Evolutionary conservation across 257 asterid species (phyloP).

Genomic region (Solanum pimpinellifolium): DNA sequence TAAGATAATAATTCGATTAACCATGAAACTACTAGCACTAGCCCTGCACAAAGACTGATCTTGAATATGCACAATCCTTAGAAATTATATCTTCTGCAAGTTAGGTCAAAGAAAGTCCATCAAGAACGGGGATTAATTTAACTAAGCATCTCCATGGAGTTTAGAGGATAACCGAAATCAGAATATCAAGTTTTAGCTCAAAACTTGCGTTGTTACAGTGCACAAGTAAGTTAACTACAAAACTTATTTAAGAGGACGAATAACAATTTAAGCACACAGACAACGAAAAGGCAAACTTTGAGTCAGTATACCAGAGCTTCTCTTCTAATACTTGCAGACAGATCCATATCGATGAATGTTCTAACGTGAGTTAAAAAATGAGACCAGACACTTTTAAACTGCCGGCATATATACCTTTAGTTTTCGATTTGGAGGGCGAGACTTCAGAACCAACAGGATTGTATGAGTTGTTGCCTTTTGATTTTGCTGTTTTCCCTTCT

Average conservation of each 20-base stretch:
- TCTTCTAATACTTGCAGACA: background rate
- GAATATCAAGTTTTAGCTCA: background rate
- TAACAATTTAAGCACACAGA: background rate
- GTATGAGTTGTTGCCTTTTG: background rate
- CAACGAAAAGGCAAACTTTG: background rate
- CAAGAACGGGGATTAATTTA: background rate
- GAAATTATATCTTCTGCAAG: background rate
- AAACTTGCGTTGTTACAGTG: background rate
- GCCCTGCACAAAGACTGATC: background rate
- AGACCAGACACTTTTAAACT: background rate
- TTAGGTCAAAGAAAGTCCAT: background rate
- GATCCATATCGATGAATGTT: background rate
- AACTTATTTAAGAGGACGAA: background rate
- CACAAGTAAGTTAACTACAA: background rate
- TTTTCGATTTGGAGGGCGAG: background rate
- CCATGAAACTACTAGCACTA: background rate
- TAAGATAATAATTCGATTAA: background rate
- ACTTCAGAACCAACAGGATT: background rate
- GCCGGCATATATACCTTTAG: constrained; percentile 2
- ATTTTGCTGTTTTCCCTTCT: background rate
- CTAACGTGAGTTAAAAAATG: background rate
- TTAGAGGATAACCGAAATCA: background rate
- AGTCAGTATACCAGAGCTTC: background rate
- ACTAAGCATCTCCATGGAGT: background rate
- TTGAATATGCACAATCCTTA: background rate